These are phyloP conservation scores for Obba rivulosa DNA, from an alignment of 768 basidiomycete genomes.

Conservation along the genomic window DNA sequence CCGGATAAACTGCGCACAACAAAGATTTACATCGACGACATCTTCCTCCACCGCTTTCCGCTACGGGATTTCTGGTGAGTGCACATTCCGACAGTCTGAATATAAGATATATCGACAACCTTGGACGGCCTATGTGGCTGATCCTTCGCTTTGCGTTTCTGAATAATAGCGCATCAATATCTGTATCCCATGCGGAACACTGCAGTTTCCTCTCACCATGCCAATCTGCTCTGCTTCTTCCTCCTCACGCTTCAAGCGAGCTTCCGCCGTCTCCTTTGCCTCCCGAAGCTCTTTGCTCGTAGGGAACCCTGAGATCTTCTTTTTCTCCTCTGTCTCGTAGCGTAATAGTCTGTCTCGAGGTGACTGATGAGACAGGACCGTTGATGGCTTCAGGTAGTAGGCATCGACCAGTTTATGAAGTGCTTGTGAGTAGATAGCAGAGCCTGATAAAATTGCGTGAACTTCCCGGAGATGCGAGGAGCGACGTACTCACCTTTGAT, in stretches of 20 bases:
- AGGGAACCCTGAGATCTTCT: conserved; percentile 69
- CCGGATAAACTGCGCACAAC: background rate
- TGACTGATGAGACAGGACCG: conserved; percentile 70
- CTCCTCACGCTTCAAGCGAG: conserved; percentile 62
- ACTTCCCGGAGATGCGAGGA: background rate
- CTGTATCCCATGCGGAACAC: background rate
- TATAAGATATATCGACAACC: conserved; percentile 27
- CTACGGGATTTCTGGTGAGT: conserved; percentile 25
- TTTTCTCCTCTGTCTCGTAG: conserved; percentile 76
- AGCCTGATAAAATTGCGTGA: conserved; percentile 24
- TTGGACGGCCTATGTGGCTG: conserved; percentile 45
- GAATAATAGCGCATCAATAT: background rate
- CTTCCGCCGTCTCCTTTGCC: conserved; percentile 60
- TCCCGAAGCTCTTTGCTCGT: conserved; percentile 75
- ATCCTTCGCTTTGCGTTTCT: conserved; percentile 65
- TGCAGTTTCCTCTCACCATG: conserved; percentile 43
- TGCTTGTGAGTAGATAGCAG: conserved; percentile 48
- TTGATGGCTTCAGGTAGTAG: conserved; percentile 77
- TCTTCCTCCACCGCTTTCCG: conserved; percentile 47
- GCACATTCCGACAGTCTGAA: background rate
- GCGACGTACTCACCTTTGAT: conserved; percentile 22
- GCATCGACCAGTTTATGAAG: conserved; percentile 67
- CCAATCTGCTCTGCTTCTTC: conserved; percentile 71
- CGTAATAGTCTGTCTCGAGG: conserved; percentile 76
- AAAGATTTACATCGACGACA: conserved; percentile 58